These are phyloP conservation scores for Eimeria sp. DNA, from an alignment of 169 alveolate species.

Conservation along the genomic window DNA sequence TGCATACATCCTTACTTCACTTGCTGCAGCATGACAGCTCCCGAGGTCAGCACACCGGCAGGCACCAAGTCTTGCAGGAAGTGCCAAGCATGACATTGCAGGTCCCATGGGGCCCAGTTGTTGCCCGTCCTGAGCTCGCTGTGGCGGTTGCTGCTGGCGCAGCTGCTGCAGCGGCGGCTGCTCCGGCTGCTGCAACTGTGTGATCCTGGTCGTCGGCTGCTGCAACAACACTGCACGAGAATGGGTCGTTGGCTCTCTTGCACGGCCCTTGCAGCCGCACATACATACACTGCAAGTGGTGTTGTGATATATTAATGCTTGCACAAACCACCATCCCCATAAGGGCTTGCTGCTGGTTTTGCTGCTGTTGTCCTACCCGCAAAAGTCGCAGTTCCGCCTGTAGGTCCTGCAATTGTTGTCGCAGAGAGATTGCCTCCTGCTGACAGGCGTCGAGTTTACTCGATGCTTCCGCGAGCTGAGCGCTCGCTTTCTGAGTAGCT, in stretches of 20 bases:
- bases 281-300: not conserved
- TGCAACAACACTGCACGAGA: not conserved
- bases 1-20: not conserved
- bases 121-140: not conserved
- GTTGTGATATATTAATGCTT: no score
- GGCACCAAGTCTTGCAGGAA: no score
- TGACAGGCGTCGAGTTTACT: not conserved
- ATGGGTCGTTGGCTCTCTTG: not conserved
- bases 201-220: not conserved
- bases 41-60: no score
- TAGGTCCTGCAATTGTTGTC: conserved; percentile 34
- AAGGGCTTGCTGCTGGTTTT: not conserved
- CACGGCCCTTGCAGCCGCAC: not conserved
- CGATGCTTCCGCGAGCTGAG: conserved; percentile 14
- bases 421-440: conserved; percentile 14
- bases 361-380: not conserved
- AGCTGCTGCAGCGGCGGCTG: not conserved
- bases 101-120: not conserved
- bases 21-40: not conserved
- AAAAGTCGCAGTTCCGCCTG: conserved; percentile 32
- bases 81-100: no score
- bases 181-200: not conserved
- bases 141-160: not conserved
- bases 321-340: not conserved
- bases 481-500: not conserved